phyloP scores from a whole-genome alignment of 345 rosid species.

The Leavenworthia alabamica region DNA sequence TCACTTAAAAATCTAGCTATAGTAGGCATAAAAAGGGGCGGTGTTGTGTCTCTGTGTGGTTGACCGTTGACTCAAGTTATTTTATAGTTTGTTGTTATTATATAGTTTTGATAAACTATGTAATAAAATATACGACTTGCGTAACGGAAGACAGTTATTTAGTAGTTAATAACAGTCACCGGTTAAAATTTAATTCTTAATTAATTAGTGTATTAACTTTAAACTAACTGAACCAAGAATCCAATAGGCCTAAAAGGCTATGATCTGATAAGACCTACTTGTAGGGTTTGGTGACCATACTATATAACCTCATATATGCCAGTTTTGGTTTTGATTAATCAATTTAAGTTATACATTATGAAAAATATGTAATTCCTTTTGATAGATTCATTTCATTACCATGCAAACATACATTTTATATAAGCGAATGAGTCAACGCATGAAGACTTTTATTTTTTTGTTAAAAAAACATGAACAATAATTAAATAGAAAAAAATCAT shows the following conservation, averaged over 20 bases:
- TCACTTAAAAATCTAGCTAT: too few relatives aligned
- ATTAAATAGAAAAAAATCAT: neutral
- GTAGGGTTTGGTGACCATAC: constrained; percentile 23
- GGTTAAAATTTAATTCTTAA: neutral
- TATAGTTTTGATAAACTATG: too few relatives aligned
- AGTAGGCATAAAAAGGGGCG: neutral
- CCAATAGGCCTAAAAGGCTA: constrained; percentile 27
- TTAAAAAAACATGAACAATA: too few relatives aligned
- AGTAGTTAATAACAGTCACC: constrained; percentile 1
- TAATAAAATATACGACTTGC: neutral
- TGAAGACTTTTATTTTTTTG: too few relatives aligned
- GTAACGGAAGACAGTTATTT: constrained; percentile 16
- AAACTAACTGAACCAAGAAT: constrained; percentile 16
- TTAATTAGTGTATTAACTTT: neutral
- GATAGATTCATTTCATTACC: too few relatives aligned
- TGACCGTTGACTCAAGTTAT: constrained; percentile 40
- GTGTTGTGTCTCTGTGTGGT: too few relatives aligned
- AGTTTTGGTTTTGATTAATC: constrained; percentile 9
- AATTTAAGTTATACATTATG: neutral
- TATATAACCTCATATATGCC: neutral
- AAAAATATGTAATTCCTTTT: too few relatives aligned
- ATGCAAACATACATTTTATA: too few relatives aligned
- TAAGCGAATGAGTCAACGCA: too few relatives aligned
- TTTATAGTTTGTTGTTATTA: neutral
- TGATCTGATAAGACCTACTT: neutral